A percentile compares a stretch with the other conserved stretches of the same genome.
Evolutionary conservation across 805 yeast genomes (phyloP).

Genomic region (Millerozyma acaciae): DNA sequence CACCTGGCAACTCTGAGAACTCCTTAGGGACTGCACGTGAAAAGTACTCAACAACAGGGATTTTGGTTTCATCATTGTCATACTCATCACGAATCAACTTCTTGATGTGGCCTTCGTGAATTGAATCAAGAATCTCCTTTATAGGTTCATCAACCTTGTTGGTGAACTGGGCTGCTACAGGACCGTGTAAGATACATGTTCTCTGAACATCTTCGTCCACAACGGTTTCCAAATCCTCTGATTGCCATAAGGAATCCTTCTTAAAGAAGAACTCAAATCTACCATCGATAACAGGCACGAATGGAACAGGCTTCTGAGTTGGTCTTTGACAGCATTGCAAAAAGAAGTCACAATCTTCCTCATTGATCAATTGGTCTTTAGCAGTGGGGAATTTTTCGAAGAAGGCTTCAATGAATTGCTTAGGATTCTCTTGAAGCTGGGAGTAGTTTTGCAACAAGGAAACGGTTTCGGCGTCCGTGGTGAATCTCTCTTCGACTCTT

Average conservation of each 20-base stretch:
- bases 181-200: conserved; percentile 98
- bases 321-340: conserved; percentile 79
- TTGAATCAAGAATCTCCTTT: conserved; percentile 78
- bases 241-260: conserved; percentile 99
- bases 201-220: conserved; percentile 95
- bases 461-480: conserved; percentile 45
- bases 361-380: conserved; percentile 77
- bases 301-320: conserved; percentile 94
- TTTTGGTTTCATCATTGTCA: conserved; percentile 60
- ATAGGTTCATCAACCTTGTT: conserved; percentile 88
- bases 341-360: conserved; percentile 94
- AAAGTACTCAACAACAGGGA: conserved; percentile 89
- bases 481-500: conserved; percentile 96
- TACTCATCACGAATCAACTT: conserved; percentile 67
- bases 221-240: conserved; percentile 94
- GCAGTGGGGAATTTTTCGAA: conserved; percentile 71
- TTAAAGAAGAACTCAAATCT: conserved; percentile 94
- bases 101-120: conserved; percentile 86
- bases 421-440: conserved; percentile 63
- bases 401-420: conserved; percentile 52
- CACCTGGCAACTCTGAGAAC: conserved; percentile 1
- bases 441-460: conserved; percentile 74
- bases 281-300: conserved; percentile 91
- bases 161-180: conserved; percentile 94
- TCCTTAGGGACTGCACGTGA: conserved; percentile 33